Evolutionary conservation across 441 rosid species (phyloP).

Genomic region (Jatropha multifida): DNA sequence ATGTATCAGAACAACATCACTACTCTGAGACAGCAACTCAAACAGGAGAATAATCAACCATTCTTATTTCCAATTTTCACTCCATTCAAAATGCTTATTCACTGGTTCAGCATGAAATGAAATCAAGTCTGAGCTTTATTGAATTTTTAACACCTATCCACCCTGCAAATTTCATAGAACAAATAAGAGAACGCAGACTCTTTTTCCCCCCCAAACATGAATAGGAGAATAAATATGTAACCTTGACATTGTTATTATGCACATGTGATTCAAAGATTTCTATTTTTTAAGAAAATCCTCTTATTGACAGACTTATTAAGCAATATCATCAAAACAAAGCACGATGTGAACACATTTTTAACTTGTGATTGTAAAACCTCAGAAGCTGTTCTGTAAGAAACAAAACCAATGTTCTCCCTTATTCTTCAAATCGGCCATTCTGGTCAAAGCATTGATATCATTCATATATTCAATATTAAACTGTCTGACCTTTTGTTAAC

Average conservation of each 20-base stretch:
- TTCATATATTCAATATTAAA: not conserved
- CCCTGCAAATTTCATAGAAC: not conserved
- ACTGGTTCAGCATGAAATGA: not conserved
- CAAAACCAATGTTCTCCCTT: not conserved
- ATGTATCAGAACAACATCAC: not conserved
- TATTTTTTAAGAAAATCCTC: not conserved
- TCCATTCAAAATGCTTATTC: not conserved
- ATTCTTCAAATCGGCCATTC: not conserved
- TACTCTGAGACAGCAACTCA: not conserved
- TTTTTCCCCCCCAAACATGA: not conserved
- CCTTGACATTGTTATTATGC: not conserved
- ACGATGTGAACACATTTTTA: not conserved
- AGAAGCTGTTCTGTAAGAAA: not conserved
- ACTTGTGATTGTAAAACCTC: not conserved
- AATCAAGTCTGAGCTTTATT: not conserved
- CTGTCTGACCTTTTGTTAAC: not conserved
- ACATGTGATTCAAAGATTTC: not conserved
- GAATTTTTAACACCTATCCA: not conserved
- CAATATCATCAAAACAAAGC: not conserved
- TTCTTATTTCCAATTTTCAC: not conserved
- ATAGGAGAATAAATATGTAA: not conserved
- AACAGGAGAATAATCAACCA: not conserved
- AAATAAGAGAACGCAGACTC: not conserved
- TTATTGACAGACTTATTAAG: not conserved
- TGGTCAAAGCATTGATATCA: not conserved